A percentile compares a stretch with the other conserved stretches of the same genome.
These are phyloP conservation scores for Cytospora paraplurivora DNA, from an alignment of 2,329 filamentous ascomycete genomes.

Conservation along the genomic window DNA sequence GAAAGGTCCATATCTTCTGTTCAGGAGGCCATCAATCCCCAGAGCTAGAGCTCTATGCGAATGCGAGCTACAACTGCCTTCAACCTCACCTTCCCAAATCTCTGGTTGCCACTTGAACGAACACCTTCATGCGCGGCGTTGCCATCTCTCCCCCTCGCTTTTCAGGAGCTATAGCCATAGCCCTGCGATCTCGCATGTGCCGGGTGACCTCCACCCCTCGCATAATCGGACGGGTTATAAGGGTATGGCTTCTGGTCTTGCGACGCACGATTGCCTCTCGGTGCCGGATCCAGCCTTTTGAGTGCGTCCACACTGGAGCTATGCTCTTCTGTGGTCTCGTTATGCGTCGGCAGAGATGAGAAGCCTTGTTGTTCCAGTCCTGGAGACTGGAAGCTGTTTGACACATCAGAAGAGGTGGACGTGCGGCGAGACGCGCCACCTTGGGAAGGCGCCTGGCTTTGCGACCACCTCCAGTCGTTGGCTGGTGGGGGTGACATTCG, in stretches of 20 bases:
- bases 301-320: slow-evolving; percentile 34
- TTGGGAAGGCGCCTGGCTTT: slow-evolving; percentile 37
- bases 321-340: slow-evolving; percentile 51
- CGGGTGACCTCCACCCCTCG: slow-evolving; percentile 23
- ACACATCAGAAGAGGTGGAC: slow-evolving; percentile 40
- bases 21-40: background rate
- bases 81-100: background rate
- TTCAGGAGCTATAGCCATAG: slow-evolving; percentile 20
- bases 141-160: background rate
- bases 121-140: too few species aligned
- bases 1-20: too few species aligned
- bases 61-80: background rate
- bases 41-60: background rate
- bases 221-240: slow-evolving; percentile 47
- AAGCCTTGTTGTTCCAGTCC: slow-evolving; percentile 45
- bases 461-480: slow-evolving; percentile 46
- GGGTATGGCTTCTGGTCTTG: slow-evolving; percentile 33
- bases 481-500: slow-evolving; percentile 35
- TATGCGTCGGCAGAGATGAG: slow-evolving; percentile 47
- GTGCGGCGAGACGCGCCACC: slow-evolving; percentile 39
- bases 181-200: slow-evolving; percentile 7
- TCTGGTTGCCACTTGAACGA: too few species aligned
- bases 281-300: slow-evolving; percentile 32
- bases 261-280: slow-evolving; percentile 25
- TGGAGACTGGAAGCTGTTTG: slow-evolving; percentile 42